These are phyloP conservation scores for Rhizophora mangle DNA, from an alignment of 345 rosid species.

Conservation along the genomic window DNA sequence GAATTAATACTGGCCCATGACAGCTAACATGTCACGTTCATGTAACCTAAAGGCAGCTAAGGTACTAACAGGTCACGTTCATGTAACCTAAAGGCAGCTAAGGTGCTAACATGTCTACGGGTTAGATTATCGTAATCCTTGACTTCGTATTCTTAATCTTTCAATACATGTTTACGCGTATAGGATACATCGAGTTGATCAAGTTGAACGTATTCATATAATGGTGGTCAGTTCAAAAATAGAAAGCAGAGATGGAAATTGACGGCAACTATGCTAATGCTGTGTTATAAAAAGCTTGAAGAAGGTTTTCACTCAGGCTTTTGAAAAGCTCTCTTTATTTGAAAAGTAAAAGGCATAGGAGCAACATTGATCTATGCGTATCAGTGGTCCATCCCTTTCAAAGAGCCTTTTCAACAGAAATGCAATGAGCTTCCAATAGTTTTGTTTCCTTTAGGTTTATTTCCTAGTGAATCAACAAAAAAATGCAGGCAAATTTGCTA, in stretches of 20 bases:
- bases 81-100: too few relatives aligned
- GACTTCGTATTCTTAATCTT: neutral
- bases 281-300: neutral
- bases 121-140: neutral
- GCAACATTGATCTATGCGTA: neutral
- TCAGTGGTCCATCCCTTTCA: conserved; percentile 7
- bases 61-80: neutral
- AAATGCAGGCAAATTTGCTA: too few relatives aligned
- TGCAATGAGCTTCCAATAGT: too few relatives aligned
- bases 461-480: too few relatives aligned
- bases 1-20: too few relatives aligned
- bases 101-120: neutral
- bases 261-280: too few relatives aligned
- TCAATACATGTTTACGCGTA: neutral
- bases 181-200: neutral
- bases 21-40: too few relatives aligned
- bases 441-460: too few relatives aligned
- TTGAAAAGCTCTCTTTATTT: neutral
- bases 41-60: too few relatives aligned
- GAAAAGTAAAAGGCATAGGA: neutral
- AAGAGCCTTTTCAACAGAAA: neutral
- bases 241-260: too few relatives aligned
- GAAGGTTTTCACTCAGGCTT: neutral
- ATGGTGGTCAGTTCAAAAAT: too few relatives aligned
- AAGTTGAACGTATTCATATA: neutral